A percentile compares a stretch with the other conserved stretches of the same genome.
These are phyloP conservation scores for Mucor plumbeus DNA, from an alignment of 371 early-diverging fungal genomes.

Conservation along the genomic window DNA sequence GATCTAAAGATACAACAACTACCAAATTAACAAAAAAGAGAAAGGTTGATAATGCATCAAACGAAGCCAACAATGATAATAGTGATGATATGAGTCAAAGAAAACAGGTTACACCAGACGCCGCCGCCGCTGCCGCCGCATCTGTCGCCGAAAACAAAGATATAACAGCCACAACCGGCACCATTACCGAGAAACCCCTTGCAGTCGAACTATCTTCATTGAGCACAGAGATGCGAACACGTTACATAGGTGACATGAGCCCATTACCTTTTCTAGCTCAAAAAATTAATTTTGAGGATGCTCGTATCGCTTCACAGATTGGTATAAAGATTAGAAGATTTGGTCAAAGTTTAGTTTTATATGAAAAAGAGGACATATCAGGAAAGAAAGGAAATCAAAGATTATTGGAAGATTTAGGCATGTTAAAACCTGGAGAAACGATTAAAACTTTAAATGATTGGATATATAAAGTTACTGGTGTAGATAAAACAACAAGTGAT, in stretches of 20 bases:
- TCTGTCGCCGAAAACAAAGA: not conserved
- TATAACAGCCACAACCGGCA: not conserved
- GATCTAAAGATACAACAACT: not conserved
- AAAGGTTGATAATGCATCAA: not conserved
- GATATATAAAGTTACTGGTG: conserved; percentile 45
- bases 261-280: conserved; percentile 45
- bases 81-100: conserved; percentile 8
- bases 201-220: conserved; percentile 31
- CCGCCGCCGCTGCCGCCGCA: not conserved
- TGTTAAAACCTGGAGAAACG: conserved; percentile 42
- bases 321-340: conserved; percentile 42
- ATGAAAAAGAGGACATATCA: conserved; percentile 29
- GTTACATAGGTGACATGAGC: conserved; percentile 49
- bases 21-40: conserved; percentile 10
- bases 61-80: not conserved
- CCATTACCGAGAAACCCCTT: conserved; percentile 10
- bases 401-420: conserved; percentile 35
- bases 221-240: conserved; percentile 24
- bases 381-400: conserved; percentile 16
- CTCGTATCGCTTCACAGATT: conserved; percentile 27
- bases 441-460: conserved; percentile 48
- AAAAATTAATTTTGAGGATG: conserved; percentile 48
- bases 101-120: conserved; percentile 6
- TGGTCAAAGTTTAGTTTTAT: conserved; percentile 44
- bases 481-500: conserved; percentile 51